Conservation (phyloP, 2,329 filamentous ascomycete species). For the Rhinocladiella mackenziei region DNA sequence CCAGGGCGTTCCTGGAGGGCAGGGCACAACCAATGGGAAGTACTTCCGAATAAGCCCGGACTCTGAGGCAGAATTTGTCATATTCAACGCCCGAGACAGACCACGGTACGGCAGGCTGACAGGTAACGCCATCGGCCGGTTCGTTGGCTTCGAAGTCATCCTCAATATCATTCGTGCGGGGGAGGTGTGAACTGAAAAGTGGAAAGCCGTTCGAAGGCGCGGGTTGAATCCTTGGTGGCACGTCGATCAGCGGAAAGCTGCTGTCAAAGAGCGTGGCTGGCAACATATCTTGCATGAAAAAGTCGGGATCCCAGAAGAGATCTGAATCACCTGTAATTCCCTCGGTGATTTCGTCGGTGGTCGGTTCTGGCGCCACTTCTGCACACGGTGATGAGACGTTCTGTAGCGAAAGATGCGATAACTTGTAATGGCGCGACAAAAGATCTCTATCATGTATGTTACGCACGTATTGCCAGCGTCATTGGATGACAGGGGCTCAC, state of each 20-base stretch:
- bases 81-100: slow-evolving; percentile 7
- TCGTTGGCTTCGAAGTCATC: slow-evolving; percentile 3
- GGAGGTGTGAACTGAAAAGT: slow-evolving; percentile 10
- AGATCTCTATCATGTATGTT: slow-evolving; percentile 20
- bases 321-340: not conserved
- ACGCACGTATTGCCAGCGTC: not conserved
- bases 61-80: slow-evolving; percentile 7
- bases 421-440: slow-evolving; percentile 19
- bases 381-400: not conserved
- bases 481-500: slow-evolving; percentile 24
- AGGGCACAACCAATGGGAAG: slow-evolving; percentile 52
- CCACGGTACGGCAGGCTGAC: slow-evolving; percentile 7
- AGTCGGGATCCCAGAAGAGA: slow-evolving; percentile 26
- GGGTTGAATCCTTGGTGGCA: not conserved
- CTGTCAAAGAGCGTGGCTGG: slow-evolving; percentile 54
- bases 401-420: slow-evolving; percentile 9
- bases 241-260: slow-evolving; percentile 55
- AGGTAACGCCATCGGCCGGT: not conserved
- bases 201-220: slow-evolving; percentile 6
- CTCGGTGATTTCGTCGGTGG: not conserved
- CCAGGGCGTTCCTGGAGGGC: slow-evolving; percentile 65
- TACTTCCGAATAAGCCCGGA: slow-evolving; percentile 3
- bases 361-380: not conserved
- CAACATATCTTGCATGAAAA: slow-evolving; percentile 49
- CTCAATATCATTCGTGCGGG: slow-evolving; percentile 2